A percentile compares a stretch with the other conserved stretches of the same genome.
Evolutionary conservation across 1,139 yeast species (phyloP).

Genomic region (Lodderomyces metapsilosis): DNA sequence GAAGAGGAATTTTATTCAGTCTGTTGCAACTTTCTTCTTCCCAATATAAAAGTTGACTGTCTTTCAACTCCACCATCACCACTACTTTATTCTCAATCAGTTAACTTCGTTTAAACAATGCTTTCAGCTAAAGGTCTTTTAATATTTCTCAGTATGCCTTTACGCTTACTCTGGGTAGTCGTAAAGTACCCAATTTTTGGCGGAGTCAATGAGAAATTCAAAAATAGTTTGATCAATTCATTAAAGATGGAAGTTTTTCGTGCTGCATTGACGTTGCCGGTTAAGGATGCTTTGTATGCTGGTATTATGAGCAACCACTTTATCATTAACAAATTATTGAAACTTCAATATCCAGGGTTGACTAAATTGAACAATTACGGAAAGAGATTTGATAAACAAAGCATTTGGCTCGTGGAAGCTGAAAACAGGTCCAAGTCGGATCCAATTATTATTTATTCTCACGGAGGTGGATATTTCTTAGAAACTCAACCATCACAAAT

Average conservation of each 20-base stretch:
- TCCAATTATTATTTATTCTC: constrained; percentile 38
- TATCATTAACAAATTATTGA: constrained; percentile 10
- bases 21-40: too few relatives aligned
- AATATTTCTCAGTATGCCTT: constrained; percentile 10
- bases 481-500: constrained; percentile 35
- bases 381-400: constrained; percentile 28
- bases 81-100: too few relatives aligned
- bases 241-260: constrained; percentile 10
- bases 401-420: constrained; percentile 38
- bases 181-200: constrained; percentile 13
- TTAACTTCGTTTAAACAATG: constrained; percentile 11
- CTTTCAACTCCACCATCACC: too few relatives aligned
- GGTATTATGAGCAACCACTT: constrained; percentile 3
- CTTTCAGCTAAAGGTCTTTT: constrained; percentile 8
- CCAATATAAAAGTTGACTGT: too few relatives aligned
- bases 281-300: constrained; percentile 6
- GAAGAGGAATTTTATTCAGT: too few relatives aligned
- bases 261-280: constrained; percentile 11
- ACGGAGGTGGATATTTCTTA: constrained; percentile 46
- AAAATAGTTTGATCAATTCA: constrained; percentile 8
- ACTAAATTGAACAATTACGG: constrained; percentile 34
- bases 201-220: constrained; percentile 12
- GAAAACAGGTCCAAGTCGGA: constrained; percentile 23
- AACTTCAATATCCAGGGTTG: constrained; percentile 7
- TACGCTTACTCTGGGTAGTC: constrained; percentile 8